Evolutionary conservation across 768 basidiomycete genomes (phyloP), one percentile per base, ranked within the genome.

Genomic region (Termitomyces titanicus): DNA sequence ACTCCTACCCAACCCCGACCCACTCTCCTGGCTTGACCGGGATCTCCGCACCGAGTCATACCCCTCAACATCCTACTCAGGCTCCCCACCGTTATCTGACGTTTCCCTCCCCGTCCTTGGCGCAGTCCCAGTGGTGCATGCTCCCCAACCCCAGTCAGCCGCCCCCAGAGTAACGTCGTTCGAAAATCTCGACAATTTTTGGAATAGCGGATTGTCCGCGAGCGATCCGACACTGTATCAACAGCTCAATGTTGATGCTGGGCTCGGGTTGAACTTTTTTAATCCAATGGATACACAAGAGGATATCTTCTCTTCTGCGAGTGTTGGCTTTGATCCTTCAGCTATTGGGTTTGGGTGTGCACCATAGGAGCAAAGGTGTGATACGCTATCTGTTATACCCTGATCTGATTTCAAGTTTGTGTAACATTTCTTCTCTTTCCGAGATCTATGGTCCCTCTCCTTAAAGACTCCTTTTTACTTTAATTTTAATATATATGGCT

Each of bases 61-160:
- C 11, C 66, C 76, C 0, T 77, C 78, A 0, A 74, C 78, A 1
- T 63, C 68, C 8, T 79, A 79, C 61, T 71, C 75, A 2, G 73
- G 74, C 1, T 78, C 78, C 0, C 74, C 75, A 0, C 64, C 70
- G 0, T 68, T 55, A 24, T 38, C 64, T 22, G 62, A 62, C 7
- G 35, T 42, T 18, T 2, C 27, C 22, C 53, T 53, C 2, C 50
- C 50, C 17, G 22, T 49, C 18, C 47, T 22, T 33, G 6, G 27
- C 15, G 33, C 53, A 25, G 48, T 54, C 35, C 55, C 64, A 20
- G 27, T 62, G 22, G 46, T 61, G 11, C 63, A 63, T 43, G 67
- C 67, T 5, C 64, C 64, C 2, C 63, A 65, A 38, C 65, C 65
- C 0, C 61, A 60, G 15, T 33, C 33, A 10, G 56, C 57, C 9